A percentile compares a stretch with the other conserved stretches of the same genome.
Conservation (phyloP, 192 early-diverging fungal species). For the Coemansia sp. region DNA sequence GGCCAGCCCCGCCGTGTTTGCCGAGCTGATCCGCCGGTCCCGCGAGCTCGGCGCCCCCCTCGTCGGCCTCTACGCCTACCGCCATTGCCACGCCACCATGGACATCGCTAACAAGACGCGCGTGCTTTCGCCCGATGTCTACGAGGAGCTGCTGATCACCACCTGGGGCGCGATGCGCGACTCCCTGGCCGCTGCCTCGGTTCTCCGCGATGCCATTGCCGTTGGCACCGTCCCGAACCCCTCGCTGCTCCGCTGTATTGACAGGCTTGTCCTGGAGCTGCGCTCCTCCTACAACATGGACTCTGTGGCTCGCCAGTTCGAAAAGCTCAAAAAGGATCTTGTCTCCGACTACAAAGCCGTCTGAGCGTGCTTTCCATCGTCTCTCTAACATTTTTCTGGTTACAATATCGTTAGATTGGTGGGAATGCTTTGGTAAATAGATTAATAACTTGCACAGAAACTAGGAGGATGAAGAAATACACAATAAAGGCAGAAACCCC, state of each 20-base stretch:
- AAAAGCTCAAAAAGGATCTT: not conserved
- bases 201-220: conserved; percentile 31
- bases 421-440: too few species aligned
- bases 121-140: conserved; percentile 25
- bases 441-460: too few species aligned
- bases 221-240: conserved; percentile 21
- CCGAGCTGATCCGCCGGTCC: conserved; percentile 28
- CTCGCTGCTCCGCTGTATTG: conserved; percentile 26
- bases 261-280: conserved; percentile 30
- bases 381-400: too few species aligned
- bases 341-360: not conserved
- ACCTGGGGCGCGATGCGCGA: conserved; percentile 35
- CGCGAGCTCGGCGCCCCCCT: conserved; percentile 30
- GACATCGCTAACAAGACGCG: conserved; percentile 25
- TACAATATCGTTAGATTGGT: too few species aligned
- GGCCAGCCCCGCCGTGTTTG: conserved; percentile 31
- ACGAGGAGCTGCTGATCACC: conserved; percentile 33
- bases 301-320: not conserved
- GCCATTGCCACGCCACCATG: conserved; percentile 29
- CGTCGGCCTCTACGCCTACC: conserved; percentile 31
- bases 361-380: too few species aligned
- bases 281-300: conserved; percentile 25
- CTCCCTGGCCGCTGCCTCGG: conserved; percentile 18
- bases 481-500: not conserved
- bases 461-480: not conserved